A percentile compares a stretch with the other conserved stretches of the same genome.
phyloP scores from a whole-genome alignment of 345 rosid genomes.

The Odontarrhena argentea region DNA sequence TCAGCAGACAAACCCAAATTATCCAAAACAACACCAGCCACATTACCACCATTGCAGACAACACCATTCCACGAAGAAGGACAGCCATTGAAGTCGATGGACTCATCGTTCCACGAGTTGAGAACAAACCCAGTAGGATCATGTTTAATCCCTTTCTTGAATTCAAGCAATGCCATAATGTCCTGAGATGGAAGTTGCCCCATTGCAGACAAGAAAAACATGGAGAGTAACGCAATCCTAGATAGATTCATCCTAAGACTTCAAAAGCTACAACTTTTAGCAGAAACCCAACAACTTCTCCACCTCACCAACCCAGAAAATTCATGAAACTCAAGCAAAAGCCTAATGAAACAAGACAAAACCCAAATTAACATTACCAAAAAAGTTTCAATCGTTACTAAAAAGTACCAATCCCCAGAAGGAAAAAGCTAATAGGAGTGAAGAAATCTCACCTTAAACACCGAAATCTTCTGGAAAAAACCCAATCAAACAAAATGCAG shows the following conservation, averaged over 20 bases:
- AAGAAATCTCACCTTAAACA: constrained; percentile 23
- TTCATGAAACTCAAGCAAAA: constrained; percentile 34
- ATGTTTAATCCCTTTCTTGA: constrained; percentile 92
- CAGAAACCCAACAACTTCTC: constrained; percentile 26
- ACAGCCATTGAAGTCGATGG: constrained; percentile 92
- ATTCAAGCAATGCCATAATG: constrained; percentile 86
- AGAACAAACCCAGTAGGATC: constrained; percentile 98
- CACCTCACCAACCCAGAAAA: constrained; percentile 28
- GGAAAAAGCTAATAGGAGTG: neutral
- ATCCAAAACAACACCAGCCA: constrained; percentile 85
- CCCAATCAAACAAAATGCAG: constrained; percentile 31
- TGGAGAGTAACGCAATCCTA: constrained; percentile 49
- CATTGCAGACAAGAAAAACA: constrained; percentile 53
- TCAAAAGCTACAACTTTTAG: constrained; percentile 26
- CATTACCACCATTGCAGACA: constrained; percentile 85
- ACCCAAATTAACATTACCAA: neutral
- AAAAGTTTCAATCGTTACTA: constrained; percentile 12
- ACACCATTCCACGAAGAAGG: constrained; percentile 98
- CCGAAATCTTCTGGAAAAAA: constrained; percentile 33
- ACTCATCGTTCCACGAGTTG: constrained; percentile 92
- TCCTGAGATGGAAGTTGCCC: constrained; percentile 99
- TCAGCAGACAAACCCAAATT: constrained; percentile 77
- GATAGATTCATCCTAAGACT: constrained; percentile 52
- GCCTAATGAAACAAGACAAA: constrained; percentile 15
- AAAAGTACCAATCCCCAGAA: constrained; percentile 5